Percentiles rank a stretch among this genome's conserved stretches.
Evolutionary conservation across 805 yeast species (phyloP).

Genomic region (Nakazawaea siamensis): DNA sequence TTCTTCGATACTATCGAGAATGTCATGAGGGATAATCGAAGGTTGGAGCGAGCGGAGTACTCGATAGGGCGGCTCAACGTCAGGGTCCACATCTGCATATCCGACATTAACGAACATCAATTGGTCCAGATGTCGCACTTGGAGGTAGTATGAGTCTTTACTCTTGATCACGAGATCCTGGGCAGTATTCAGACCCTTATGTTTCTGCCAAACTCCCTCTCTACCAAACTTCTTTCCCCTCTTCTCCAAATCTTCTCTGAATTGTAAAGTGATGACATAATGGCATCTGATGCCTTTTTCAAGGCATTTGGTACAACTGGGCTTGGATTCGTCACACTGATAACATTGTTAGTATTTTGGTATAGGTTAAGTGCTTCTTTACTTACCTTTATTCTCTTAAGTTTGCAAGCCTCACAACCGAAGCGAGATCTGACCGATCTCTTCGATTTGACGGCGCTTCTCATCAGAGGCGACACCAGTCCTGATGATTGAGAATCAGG

Average conservation of each 20-base stretch:
- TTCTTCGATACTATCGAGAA: constrained; percentile 1
- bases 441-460: no score
- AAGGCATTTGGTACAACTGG: constrained; percentile 27
- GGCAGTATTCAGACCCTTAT: constrained; percentile 5
- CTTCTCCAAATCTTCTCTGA: constrained; percentile 11
- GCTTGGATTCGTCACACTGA: constrained; percentile 31
- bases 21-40: constrained; percentile 8
- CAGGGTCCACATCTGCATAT: constrained; percentile 13
- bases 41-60: constrained; percentile 4
- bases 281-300: constrained; percentile 15
- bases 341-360: constrained; percentile 14
- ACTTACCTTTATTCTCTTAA: constrained; percentile 13
- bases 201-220: constrained; percentile 12
- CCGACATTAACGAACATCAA: constrained; percentile 7
- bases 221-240: constrained; percentile 12
- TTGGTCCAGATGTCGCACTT: constrained; percentile 1
- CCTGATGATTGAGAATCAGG: no score
- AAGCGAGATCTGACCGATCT: constrained; percentile 18
- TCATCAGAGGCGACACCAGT: no score
- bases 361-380: neutral
- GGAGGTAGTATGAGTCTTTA: constrained; percentile 13
- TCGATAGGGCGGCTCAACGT: no score
- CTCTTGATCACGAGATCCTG: constrained; percentile 13
- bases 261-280: constrained; percentile 9
- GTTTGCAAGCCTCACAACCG: constrained; percentile 20